Evolutionary conservation across 352 stramenopile species (phyloP).

Genomic region (Globisporangium nodosum): DNA sequence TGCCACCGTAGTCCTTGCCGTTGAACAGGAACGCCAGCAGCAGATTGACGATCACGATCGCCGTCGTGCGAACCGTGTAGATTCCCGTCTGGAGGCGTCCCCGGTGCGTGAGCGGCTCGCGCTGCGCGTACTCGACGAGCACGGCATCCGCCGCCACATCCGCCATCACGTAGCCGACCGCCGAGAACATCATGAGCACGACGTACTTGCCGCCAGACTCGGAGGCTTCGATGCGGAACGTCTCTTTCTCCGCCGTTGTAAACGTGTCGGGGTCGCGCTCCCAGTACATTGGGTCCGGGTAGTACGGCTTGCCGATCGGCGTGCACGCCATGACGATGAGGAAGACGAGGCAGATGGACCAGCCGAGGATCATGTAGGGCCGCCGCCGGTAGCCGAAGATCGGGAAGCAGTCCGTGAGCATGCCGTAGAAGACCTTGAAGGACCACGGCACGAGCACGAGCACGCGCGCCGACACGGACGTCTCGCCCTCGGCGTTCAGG

Average conservation of each 20-base stretch:
- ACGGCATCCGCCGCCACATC: constrained; percentile 64
- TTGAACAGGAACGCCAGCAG: constrained; percentile 50
- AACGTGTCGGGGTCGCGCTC: constrained; percentile 16
- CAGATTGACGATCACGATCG: constrained; percentile 30
- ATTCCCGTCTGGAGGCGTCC: constrained; percentile 39
- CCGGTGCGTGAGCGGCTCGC: constrained; percentile 32
- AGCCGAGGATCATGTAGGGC: constrained; percentile 61
- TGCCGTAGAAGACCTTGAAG: constrained; percentile 64
- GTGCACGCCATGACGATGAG: constrained; percentile 39
- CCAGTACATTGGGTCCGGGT: constrained; percentile 18
- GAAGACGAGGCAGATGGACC: constrained; percentile 34
- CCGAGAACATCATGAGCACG: constrained; percentile 67
- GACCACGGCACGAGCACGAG: constrained; percentile 44
- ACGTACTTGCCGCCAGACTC: constrained; percentile 44
- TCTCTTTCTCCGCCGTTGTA: constrained; percentile 18
- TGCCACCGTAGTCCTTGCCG: constrained; percentile 43
- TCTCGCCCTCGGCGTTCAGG: constrained; percentile 32
- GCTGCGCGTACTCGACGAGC: constrained; percentile 23
- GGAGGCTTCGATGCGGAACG: constrained; percentile 28
- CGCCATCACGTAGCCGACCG: constrained; percentile 68
- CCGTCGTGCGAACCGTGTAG: constrained; percentile 31
- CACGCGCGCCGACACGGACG: constrained; percentile 20
- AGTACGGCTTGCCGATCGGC: constrained; percentile 44
- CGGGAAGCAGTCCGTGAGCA: constrained; percentile 49
- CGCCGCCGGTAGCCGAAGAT: constrained; percentile 53